Conservation (phyloP, 768 basidiomycete genomes). For the Russula dissimulans region DNA sequence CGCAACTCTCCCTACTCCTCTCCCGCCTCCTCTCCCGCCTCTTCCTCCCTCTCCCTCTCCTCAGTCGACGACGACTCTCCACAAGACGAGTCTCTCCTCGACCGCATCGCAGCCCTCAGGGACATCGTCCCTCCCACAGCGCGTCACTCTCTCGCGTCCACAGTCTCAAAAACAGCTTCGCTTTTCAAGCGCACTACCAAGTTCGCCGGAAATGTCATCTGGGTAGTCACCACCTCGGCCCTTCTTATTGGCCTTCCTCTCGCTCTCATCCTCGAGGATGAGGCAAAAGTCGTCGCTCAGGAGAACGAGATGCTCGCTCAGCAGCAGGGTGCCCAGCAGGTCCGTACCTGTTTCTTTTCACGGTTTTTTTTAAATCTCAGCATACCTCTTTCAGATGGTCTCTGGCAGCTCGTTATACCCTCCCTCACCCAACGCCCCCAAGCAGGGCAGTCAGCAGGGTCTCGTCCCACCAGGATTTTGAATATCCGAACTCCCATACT, state of each 20-base stretch:
- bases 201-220: constrained; percentile 79
- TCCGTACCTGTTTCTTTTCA: constrained; percentile 22
- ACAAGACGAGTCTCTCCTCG: constrained; percentile 73
- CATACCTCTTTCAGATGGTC: constrained; percentile 10
- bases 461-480: constrained; percentile 20
- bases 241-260: constrained; percentile 90
- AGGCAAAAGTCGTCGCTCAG: constrained; percentile 87
- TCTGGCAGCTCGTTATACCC: constrained; percentile 18
- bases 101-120: constrained; percentile 84
- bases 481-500: neutral
- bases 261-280: constrained; percentile 90
- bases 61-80: constrained; percentile 66
- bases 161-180: constrained; percentile 48
- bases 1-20: constrained; percentile 63
- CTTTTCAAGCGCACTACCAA: constrained; percentile 61
- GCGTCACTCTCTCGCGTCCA: constrained; percentile 61
- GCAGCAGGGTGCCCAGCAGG: constrained; percentile 88
- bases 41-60: constrained; percentile 65
- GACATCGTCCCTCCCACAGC: constrained; percentile 94
- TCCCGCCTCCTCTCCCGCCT: constrained; percentile 62
- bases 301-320: constrained; percentile 92
- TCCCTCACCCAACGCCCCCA: constrained; percentile 5
- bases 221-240: constrained; percentile 91
- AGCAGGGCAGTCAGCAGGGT: constrained; percentile 17
- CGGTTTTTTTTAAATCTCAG: neutral